A percentile compares a stretch with the other conserved stretches of the same genome.
Evolutionary conservation across 2,329 filamentous ascomycete species (phyloP).

Genomic region (Hymenoscyphus salicellus): DNA sequence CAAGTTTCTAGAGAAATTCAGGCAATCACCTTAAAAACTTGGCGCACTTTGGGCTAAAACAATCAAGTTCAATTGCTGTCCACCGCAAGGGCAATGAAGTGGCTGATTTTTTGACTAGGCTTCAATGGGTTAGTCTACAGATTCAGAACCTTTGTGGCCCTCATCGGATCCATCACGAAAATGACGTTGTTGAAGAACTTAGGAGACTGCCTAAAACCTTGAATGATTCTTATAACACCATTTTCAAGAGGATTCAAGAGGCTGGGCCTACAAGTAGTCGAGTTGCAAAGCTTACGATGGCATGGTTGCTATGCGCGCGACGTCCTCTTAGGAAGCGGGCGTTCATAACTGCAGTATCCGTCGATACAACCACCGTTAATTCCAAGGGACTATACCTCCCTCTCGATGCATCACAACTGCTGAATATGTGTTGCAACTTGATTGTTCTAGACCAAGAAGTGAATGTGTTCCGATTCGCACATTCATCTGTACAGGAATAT

Average conservation of each 20-base stretch:
- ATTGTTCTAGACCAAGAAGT: not conserved
- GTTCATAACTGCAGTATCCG: not conserved
- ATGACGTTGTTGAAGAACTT: slow-evolving; percentile 7
- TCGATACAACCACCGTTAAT: not conserved
- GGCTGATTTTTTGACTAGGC: not conserved
- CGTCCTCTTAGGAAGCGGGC: not conserved
- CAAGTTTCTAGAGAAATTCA: too few species aligned
- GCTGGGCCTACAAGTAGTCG: not conserved
- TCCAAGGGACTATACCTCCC: not conserved
- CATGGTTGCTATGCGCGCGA: not conserved
- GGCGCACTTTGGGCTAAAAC: too few species aligned
- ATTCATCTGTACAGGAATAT: slow-evolving; percentile 9
- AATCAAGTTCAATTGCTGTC: too few species aligned
- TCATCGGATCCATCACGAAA: slow-evolving; percentile 1
- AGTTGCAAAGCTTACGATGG: not conserved
- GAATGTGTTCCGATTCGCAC: slow-evolving; percentile 8
- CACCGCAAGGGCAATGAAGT: not conserved
- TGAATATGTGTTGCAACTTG: slow-evolving; percentile 7
- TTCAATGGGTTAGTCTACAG: slow-evolving; percentile 15
- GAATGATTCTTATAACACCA: slow-evolving; percentile 1
- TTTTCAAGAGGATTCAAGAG: not conserved
- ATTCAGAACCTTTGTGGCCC: slow-evolving; percentile 17
- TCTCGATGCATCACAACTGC: not conserved
- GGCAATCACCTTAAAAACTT: too few species aligned
- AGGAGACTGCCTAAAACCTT: slow-evolving; percentile 7